Evolutionary conservation across 1,284 basidiomycete species (phyloP), one percentile per base, ranked within the genome.

Genomic region (Cutaneotrichosporon sp.): DNA sequence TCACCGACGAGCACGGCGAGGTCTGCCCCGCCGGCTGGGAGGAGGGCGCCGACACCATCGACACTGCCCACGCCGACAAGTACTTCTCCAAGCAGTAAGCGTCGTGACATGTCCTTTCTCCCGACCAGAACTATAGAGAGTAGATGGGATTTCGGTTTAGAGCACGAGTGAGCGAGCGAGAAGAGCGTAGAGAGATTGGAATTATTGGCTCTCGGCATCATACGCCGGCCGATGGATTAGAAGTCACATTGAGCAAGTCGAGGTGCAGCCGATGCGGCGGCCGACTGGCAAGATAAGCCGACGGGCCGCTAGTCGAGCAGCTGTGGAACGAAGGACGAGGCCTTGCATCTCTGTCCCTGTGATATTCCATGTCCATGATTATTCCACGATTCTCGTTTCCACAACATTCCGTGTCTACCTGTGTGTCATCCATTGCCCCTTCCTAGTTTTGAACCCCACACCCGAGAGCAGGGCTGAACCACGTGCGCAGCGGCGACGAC

Each of bases 1-100:
- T 71, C 64, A 67, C 64, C 47, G 89, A 92, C 62, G 79, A 86
- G 74, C 81, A 90, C 70, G 90, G 90, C 41, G 89, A 93, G 74
- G 88, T 90, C 46, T 93, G 90, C 80, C 90, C 90, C 20, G 85
- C 84, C 24, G 88, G 88, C 77, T 93, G 90, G 90, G 67, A 74
- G 62, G 65, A 69, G 60, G 68, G 67, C 49, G 59, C 60, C 46
- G 66, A 64, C 56, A 69, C 66, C 26, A 68, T 67, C 55, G 66
- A 74, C 60, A 71, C 70, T 34, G 58, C 54, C 37, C 81, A 79
- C 53, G 86, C 85, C 58, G 75, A 84, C 49, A 86, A 88, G 65
- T 91, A 90, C 77, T 91, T 92, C 59, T 57, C 60, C 46, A 72
- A 72, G 66, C 70, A 72, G 70, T 72, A 67, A 70, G 70, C 63